Conservation (phyloP, 768 basidiomycete genomes). For the Calocybe gangraenosa region DNA sequence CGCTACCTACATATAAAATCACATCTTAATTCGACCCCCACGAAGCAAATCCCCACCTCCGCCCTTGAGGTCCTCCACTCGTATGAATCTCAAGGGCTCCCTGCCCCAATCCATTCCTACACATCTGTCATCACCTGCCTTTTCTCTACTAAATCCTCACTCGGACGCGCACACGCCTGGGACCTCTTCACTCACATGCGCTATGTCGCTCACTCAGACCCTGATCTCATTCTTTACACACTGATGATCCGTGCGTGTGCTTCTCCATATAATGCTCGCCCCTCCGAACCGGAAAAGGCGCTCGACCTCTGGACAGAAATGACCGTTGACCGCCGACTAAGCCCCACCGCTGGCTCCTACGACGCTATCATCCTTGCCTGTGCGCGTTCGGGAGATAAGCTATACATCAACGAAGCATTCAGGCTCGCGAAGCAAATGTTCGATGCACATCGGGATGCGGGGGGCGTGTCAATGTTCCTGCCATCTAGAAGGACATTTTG, state of each 20-base stretch:
- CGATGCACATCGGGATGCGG: slow-evolving; percentile 67
- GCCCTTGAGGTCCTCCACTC: slow-evolving; percentile 68
- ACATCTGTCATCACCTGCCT: slow-evolving; percentile 60
- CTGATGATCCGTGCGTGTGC: slow-evolving; percentile 89
- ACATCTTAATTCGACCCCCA: slow-evolving; percentile 48
- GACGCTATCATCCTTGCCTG: slow-evolving; percentile 82
- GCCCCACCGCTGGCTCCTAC: slow-evolving; percentile 68
- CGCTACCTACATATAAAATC: slow-evolving; percentile 72
- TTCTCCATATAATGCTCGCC: slow-evolving; percentile 35
- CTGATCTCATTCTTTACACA: slow-evolving; percentile 68
- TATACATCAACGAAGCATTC: slow-evolving; percentile 78
- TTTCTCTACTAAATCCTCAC: slow-evolving; percentile 42
- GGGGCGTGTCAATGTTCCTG: slow-evolving; percentile 45
- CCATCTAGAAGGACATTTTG: slow-evolving; percentile 72
- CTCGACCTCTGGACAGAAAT: slow-evolving; percentile 93
- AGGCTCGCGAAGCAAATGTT: slow-evolving; percentile 85
- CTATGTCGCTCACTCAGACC: slow-evolving; percentile 84
- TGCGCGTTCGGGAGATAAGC: slow-evolving; percentile 55
- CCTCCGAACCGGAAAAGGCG: slow-evolving; percentile 86
- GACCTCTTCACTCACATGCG: slow-evolving; percentile 96
- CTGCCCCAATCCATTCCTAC: slow-evolving; percentile 75
- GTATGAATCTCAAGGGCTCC: slow-evolving; percentile 60
- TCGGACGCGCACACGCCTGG: slow-evolving; percentile 79
- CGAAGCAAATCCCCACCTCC: slow-evolving; percentile 46
- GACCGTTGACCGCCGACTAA: slow-evolving; percentile 63